Evolutionary conservation across 495 filamentous ascomycete genomes (phyloP).

Genomic region (Trichocladium uniseriatum): DNA sequence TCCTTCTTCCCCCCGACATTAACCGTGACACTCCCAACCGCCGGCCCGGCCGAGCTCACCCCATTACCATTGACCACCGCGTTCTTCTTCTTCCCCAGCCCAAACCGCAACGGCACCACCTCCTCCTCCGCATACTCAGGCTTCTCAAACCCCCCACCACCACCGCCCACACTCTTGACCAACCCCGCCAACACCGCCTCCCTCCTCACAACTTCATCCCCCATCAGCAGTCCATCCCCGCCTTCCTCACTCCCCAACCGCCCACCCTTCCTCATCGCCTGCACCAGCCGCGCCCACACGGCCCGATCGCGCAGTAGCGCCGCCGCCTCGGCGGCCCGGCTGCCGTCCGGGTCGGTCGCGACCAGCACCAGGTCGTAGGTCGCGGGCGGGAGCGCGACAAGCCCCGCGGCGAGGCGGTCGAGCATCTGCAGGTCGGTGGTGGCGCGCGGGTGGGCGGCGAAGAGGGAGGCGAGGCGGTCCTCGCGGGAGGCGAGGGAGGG

Average conservation of each 20-base stretch:
- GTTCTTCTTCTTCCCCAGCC: conserved; percentile 50
- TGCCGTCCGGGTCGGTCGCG: conserved; percentile 64
- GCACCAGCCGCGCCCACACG: conserved; percentile 57
- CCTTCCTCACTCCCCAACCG: conserved; percentile 62
- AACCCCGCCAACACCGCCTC: conserved; percentile 82
- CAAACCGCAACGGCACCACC: conserved; percentile 60
- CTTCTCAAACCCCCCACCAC: conserved; percentile 54
- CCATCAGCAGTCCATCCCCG: conserved; percentile 36
- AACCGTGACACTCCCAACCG: background rate
- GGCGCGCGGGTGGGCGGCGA: conserved; percentile 54
- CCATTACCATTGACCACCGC: background rate
- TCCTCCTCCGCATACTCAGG: conserved; percentile 55
- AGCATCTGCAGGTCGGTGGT: conserved; percentile 94
- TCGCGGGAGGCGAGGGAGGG: conserved; percentile 44
- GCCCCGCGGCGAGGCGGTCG: conserved; percentile 76
- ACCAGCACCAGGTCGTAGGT: conserved; percentile 82
- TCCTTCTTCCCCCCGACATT: conserved; percentile 7
- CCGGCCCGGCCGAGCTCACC: conserved; percentile 13
- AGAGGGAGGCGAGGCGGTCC: conserved; percentile 35
- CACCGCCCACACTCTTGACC: conserved; percentile 42
- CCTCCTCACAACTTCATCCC: conserved; percentile 39
- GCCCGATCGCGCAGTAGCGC: conserved; percentile 51
- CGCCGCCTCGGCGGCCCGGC: conserved; percentile 48
- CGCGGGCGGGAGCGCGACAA: conserved; percentile 63
- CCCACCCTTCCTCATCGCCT: conserved; percentile 61